Evolutionary conservation across 345 rosid species (phyloP), one percentile per base, ranked within the genome.

Genomic region (Diplotaxis tenuifolia): DNA sequence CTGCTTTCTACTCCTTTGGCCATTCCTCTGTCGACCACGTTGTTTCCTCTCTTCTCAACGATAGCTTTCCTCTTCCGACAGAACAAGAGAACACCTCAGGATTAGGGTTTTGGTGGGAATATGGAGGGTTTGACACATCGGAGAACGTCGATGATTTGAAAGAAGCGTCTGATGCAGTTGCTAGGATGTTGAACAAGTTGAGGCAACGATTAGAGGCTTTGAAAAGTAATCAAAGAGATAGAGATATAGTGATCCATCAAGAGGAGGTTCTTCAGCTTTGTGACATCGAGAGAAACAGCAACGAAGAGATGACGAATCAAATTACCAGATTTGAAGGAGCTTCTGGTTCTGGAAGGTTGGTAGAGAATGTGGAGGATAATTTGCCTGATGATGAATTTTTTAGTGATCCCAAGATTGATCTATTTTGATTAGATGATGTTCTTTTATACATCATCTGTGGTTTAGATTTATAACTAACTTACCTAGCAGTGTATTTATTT

Each of bases 31-130:
- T 74, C 1, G 77, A 74, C 6, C 10, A 66, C 20, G 67, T 74
- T 12, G 66, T 57, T 47, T 57, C 38, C 2, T 28, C 77, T 7
- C 25, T 73, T 6, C 77, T 73, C 6, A 6, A 65, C 58, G 27
- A 7, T 10, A 68, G 6, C 0, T n/a, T 7, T 42, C 77, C 68
- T 27, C 65, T 56, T 45, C 36, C 50, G 9, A 21, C 19, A 28
- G 59, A 15, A 42, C 59, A 73, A 4, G 29, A 65, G 2, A 55
- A 40, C 20, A 31, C 9, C 0, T 4, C 40, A 47, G 21, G 65
- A 2, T 29, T 57, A 74, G 72, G 61, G 61, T 58, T 66, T 57
- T 74, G 72, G 78, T 74, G 78, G 72, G 77, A 74, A 66, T 60
- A 66, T 8, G 2, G 42, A 66, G 11, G 7, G 0, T 16, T 74